Percentiles rank a stretch among this genome's conserved stretches.
Conservation (phyloP, 2,329 filamentous ascomycete genomes). For the Pestalotiopsis sp. region DNA sequence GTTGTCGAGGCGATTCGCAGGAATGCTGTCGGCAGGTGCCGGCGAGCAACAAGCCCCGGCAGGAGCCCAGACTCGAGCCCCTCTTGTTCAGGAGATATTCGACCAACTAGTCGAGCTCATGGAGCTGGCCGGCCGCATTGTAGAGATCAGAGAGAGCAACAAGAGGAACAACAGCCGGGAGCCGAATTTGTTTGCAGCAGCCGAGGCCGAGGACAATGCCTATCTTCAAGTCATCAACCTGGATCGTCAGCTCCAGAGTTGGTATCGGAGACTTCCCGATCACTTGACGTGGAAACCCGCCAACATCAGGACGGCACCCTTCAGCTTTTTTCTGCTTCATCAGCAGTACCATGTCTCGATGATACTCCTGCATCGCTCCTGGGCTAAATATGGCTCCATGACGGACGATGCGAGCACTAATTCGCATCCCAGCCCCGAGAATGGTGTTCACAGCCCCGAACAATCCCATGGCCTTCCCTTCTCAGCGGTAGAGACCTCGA, state of each 20-base stretch:
- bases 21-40: slow-evolving; percentile 34
- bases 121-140: slow-evolving; percentile 53
- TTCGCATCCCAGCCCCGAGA: slow-evolving; percentile 33
- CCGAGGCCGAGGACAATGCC: slow-evolving; percentile 41
- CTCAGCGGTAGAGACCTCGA: slow-evolving; percentile 14
- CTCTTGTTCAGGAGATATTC: slow-evolving; percentile 39
- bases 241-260: slow-evolving; percentile 54
- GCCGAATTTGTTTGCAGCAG: slow-evolving; percentile 28
- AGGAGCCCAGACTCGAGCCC: slow-evolving; percentile 25
- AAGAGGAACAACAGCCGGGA: slow-evolving; percentile 27
- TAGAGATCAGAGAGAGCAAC: slow-evolving; percentile 41
- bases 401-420: slow-evolving; percentile 29
- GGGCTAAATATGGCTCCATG: slow-evolving; percentile 49
- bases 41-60: slow-evolving; percentile 1
- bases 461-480: slow-evolving; percentile 11
- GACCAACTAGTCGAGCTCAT: slow-evolving; percentile 55
- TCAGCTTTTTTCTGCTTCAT: slow-evolving; percentile 54
- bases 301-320: slow-evolving; percentile 49
- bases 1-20: slow-evolving; percentile 44
- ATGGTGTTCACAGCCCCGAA: slow-evolving; percentile 20
- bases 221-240: slow-evolving; percentile 51
- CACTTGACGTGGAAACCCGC: slow-evolving; percentile 47
- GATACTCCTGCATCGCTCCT: slow-evolving; percentile 53
- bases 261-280: slow-evolving; percentile 52
- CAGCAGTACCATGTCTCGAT: slow-evolving; percentile 56